Evolutionary conservation across 805 yeast genomes (phyloP), one percentile per base, ranked within the genome.

Genomic region (Saturnispora quitensis): DNA sequence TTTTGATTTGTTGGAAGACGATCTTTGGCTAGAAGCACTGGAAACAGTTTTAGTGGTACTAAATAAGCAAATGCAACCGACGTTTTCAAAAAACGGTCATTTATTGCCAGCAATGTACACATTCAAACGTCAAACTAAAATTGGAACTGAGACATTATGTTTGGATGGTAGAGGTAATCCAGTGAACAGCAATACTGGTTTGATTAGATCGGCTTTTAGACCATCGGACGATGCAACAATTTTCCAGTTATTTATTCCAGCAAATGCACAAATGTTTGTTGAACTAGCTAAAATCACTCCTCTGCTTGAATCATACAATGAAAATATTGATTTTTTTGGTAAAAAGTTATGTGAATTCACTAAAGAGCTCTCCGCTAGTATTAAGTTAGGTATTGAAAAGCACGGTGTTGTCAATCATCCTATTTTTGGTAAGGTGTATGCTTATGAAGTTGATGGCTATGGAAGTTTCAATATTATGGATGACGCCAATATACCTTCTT

Each of bases 211-310:
- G 5, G 90, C 95, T 0, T 88, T 88, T 63, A 70, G 96, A 58
- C 96, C 96, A 8, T 83, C 91, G 18, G 96, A 88, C 64, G 96
- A 88, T 66, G 88, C 95, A 1, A 80, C 89, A 40, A 78, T 82
- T n/a, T 76, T 75, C 55, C 95, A 86, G 64, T 80, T 83, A 53
- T 85, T 89, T 63, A 77, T 89, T 43, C 96, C 96, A 1, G 96
- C 89, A 2, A 89, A 89, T 62, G 88, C 89, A 1, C 89, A 84
- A 57, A 69, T 85, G 72, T 66, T 80, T 28, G 80, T 80, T 1
- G 93, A 88, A 62, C 68, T 88, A 34, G 61, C 60, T n/a, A 71
- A 68, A 24, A 15, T 64, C 3, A 59, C 68, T 3, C 59, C 63
- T 5, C 52, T 62, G 3, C 60, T 75, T 47, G 45, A 54, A 43